Evolutionary conservation across 768 basidiomycete species (phyloP), one percentile per base, ranked within the genome.

Genomic region (Podaxis sp.): DNA sequence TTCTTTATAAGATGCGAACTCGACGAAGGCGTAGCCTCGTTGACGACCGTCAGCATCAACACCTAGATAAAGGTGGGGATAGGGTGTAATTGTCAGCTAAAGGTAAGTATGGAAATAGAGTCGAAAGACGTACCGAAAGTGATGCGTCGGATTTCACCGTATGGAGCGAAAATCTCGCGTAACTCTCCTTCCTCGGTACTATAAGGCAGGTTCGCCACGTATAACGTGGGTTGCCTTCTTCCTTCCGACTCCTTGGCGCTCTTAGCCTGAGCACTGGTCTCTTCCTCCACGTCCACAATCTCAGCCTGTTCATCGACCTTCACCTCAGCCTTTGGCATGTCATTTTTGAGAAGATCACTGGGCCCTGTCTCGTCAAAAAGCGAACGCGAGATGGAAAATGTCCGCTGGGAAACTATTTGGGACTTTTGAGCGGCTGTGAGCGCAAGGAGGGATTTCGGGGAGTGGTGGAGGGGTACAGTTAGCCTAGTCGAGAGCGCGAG

Each of bases 151-250:
- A 86, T 63, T 22, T 71, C 61, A 7, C 85, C 85, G 66, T 80
- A 85, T 25, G 74, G 68, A 22, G 67, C 70, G 66, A 85, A 81
- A 17, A 75, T 72, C 3, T 77, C 74, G 43, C 70, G 61, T 11
- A 87, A 53, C 50, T 84, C 75, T 22, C 69, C 70, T 63, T 77
- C 79, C 1, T 75, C 77, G 41, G 73, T 66, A 17, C 67, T 73
- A 69, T 74, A 90, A 54, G 85, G 82, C n/a, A 87, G n/a, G 65
- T 86, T 87, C 8, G 77, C 81, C 36, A 85, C 65, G 49, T 72
- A 86, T 55, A 86, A 66, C 2, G 73, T 74, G 9, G 71, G 71
- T n/a, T 70, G n/a, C 6, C 29, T 37, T 11, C 11, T 17, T n/a
- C 33, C 33, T 6, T 29, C 22, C 22, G 5, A 4, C 8, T 29